Evolutionary conservation across 192 early-diverging fungal genomes (phyloP).

Genomic region (Coemansia interrupta): DNA sequence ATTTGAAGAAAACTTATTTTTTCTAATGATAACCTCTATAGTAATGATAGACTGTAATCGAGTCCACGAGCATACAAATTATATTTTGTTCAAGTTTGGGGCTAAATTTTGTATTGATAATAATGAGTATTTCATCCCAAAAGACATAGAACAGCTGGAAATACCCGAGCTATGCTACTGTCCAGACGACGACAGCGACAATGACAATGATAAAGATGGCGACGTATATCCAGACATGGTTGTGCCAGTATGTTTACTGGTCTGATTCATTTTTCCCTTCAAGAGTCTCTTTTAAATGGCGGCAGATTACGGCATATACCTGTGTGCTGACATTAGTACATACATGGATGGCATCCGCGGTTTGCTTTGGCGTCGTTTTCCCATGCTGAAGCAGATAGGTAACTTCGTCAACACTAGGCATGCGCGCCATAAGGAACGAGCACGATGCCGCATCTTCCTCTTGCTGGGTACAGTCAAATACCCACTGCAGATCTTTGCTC

Average conservation of each 20-base stretch:
- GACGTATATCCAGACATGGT: too few relatives aligned
- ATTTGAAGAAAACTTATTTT: too few relatives aligned
- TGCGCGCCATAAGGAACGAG: slow-evolving; percentile 38
- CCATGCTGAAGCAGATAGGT: slow-evolving; percentile 51
- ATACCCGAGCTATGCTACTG: too few relatives aligned
- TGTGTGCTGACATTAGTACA: slow-evolving; percentile 34
- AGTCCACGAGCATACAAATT: too few relatives aligned
- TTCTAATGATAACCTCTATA: too few relatives aligned
- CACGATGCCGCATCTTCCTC: slow-evolving; percentile 34
- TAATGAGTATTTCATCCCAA: too few relatives aligned
- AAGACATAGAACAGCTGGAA: too few relatives aligned
- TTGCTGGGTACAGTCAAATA: slow-evolving; percentile 38
- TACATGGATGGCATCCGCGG: slow-evolving; percentile 37
- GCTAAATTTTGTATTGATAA: too few relatives aligned
- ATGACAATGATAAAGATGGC: too few relatives aligned
- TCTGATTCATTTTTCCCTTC: not conserved
- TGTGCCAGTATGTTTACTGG: not conserved
- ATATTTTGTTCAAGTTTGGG: too few relatives aligned
- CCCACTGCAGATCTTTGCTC: slow-evolving; percentile 20
- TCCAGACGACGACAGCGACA: too few relatives aligned
- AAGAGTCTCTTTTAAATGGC: slow-evolving; percentile 10
- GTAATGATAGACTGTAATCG: too few relatives aligned
- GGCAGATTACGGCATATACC: slow-evolving; percentile 50
- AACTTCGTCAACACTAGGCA: slow-evolving; percentile 51
- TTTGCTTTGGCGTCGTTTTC: slow-evolving; percentile 34